Percentiles rank a stretch among this genome's conserved stretches.
Evolutionary conservation across 371 early-diverging fungal genomes (phyloP).

Genomic region (Saksenaea oblongispora): DNA sequence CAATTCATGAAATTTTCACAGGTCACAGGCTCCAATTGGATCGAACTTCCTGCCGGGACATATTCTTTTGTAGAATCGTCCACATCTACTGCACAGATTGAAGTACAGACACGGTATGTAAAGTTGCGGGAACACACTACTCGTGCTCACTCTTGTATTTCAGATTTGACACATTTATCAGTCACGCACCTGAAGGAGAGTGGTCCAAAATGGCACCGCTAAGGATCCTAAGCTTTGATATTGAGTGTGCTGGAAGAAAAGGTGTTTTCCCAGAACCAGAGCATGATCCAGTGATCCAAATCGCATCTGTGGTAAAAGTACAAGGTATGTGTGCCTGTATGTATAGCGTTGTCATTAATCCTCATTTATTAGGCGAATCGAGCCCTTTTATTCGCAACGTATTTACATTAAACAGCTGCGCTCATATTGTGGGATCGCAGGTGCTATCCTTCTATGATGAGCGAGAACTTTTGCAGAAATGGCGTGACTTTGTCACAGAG

Average conservation of each 20-base stretch:
- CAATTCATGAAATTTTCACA: constrained; percentile 14
- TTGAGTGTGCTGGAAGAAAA: constrained; percentile 97
- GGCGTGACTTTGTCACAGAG: constrained; percentile 86
- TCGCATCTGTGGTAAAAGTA: constrained; percentile 93
- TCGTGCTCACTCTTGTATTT: not conserved
- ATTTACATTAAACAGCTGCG: constrained; percentile 89
- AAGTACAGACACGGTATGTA: constrained; percentile 70
- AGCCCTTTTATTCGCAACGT: constrained; percentile 92
- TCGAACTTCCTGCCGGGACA: constrained; percentile 80
- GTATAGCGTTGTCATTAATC: not conserved
- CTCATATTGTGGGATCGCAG: constrained; percentile 94
- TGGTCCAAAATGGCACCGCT: constrained; percentile 96
- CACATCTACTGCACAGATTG: constrained; percentile 81
- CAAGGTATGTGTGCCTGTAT: constrained; percentile 59
- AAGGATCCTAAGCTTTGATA: constrained; percentile 98
- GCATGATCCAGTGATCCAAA: constrained; percentile 99
- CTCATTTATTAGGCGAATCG: constrained; percentile 56
- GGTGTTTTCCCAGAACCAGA: constrained; percentile 97
- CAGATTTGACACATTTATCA: constrained; percentile 75
- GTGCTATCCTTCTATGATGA: constrained; percentile 87
- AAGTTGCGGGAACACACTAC: not conserved
- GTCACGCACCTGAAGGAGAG: constrained; percentile 87
- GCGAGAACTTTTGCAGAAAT: constrained; percentile 79
- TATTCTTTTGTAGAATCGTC: constrained; percentile 51
- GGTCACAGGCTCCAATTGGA: constrained; percentile 91